Evolutionary conservation across 169 alveolate species (phyloP).

Genomic region (Perkinsus olseni): DNA sequence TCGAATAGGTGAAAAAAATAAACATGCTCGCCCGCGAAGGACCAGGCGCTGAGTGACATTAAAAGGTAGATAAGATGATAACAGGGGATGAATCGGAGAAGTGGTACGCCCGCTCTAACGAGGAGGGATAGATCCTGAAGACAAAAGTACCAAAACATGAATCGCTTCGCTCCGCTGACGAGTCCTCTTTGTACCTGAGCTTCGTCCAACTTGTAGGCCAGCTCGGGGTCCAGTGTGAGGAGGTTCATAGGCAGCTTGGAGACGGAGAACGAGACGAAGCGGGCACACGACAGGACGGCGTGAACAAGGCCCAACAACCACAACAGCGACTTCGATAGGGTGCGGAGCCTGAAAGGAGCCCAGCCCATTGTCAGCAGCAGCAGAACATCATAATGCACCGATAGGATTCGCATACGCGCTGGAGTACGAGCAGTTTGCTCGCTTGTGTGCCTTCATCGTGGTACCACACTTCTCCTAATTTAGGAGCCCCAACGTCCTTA

Average conservation of each 20-base stretch:
- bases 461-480: too few species aligned
- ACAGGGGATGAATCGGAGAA: neutral
- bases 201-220: neutral
- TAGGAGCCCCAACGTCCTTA: too few species aligned
- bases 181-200: neutral
- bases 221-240: neutral
- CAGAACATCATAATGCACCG: too few species aligned
- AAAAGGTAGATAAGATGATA: neutral
- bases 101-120: neutral
- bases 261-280: neutral
- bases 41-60: neutral
- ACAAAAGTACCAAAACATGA: neutral
- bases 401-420: too few species aligned
- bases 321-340: neutral
- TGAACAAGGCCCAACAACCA: neutral
- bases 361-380: too few species aligned
- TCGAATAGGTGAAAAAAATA: neutral
- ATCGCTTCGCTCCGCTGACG: neutral
- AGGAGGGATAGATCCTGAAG: neutral
- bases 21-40: neutral
- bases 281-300: neutral
- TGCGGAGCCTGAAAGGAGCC: neutral
- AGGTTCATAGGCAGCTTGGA: neutral
- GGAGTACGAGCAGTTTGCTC: too few species aligned
- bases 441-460: too few species aligned